Evolutionary conservation across 345 rosid species (phyloP).

Genomic region (Physaria fendleri): DNA sequence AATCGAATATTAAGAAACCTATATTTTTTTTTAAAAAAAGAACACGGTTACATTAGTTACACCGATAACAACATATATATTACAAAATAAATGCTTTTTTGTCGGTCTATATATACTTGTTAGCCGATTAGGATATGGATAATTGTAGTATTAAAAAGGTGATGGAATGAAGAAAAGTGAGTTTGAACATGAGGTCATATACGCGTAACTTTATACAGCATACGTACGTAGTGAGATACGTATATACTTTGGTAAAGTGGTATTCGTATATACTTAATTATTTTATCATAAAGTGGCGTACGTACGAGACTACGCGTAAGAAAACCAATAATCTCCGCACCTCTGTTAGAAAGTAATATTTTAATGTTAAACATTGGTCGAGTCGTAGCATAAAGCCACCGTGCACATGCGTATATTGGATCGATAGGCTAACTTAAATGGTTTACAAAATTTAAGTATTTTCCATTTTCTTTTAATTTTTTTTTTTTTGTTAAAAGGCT

Average conservation of each 20-base stretch:
- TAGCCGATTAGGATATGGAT: neutral
- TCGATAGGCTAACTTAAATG: neutral
- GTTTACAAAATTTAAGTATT: neutral
- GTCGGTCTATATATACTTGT: neutral
- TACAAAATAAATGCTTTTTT: neutral
- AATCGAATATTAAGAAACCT: neutral
- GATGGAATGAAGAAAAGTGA: slow-evolving; percentile 14
- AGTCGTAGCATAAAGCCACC: neutral
- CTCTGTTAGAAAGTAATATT: neutral
- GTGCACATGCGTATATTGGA: slow-evolving; percentile 8
- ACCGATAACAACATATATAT: neutral
- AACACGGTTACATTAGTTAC: neutral
- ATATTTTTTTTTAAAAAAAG: no score
- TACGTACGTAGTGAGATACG: neutral
- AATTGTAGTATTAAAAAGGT: neutral
- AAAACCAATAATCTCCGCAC: neutral
- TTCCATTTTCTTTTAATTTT: neutral
- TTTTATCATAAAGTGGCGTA: neutral
- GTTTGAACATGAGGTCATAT: slow-evolving; percentile 23
- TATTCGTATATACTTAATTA: neutral
- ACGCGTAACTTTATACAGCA: slow-evolving; percentile 28
- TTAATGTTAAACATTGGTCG: slow-evolving; percentile 1
- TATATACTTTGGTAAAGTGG: neutral
- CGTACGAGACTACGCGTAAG: slow-evolving; percentile 1
- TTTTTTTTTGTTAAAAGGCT: no score